These are phyloP conservation scores for Lecanoromycetidae sp. DNA, from an alignment of 2,329 filamentous ascomycete species.

Conservation along the genomic window DNA sequence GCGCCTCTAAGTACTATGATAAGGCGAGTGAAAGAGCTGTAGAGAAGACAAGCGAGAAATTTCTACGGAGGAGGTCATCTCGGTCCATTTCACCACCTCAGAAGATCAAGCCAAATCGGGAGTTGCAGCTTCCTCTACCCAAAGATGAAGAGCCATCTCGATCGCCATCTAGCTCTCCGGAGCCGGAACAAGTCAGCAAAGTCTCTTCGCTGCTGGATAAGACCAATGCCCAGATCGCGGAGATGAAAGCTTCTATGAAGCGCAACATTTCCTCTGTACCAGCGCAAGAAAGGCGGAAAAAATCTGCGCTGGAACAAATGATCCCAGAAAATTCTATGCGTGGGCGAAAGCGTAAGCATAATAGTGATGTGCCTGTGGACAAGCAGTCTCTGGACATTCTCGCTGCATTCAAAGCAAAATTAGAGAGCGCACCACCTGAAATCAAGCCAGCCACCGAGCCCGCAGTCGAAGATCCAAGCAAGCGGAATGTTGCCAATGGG, in stretches of 20 bases:
- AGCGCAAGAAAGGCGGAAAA: slow-evolving; percentile 28
- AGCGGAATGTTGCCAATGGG: not conserved
- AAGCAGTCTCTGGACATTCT: slow-evolving; percentile 57
- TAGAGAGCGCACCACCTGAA: slow-evolving; percentile 45
- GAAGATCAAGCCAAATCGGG: slow-evolving; percentile 29
- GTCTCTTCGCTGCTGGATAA: slow-evolving; percentile 28
- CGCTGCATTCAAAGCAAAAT: slow-evolving; percentile 64
- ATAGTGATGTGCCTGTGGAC: slow-evolving; percentile 43
- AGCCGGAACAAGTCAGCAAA: slow-evolving; percentile 21
- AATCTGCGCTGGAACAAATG: slow-evolving; percentile 36
- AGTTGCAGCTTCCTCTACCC: slow-evolving; percentile 33
- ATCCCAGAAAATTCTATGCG: slow-evolving; percentile 37
- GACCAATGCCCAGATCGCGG: slow-evolving; percentile 36
- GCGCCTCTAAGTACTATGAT: too few relatives aligned
- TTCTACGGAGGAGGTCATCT: slow-evolving; percentile 2
- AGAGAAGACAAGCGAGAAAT: slow-evolving; percentile 8
- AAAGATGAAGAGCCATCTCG: slow-evolving; percentile 31
- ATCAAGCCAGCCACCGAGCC: slow-evolving; percentile 22
- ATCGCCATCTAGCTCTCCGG: slow-evolving; percentile 21
- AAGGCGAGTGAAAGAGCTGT: not conserved
- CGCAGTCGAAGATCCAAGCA: slow-evolving; percentile 7
- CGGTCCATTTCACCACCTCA: slow-evolving; percentile 10
- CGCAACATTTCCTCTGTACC: slow-evolving; percentile 27
- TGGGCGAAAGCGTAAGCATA: slow-evolving; percentile 42
- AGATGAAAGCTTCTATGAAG: slow-evolving; percentile 38